Base-by-base conservation (phyloP, 306 rosid genomes). In the Cicer chorassanicum region DNA sequence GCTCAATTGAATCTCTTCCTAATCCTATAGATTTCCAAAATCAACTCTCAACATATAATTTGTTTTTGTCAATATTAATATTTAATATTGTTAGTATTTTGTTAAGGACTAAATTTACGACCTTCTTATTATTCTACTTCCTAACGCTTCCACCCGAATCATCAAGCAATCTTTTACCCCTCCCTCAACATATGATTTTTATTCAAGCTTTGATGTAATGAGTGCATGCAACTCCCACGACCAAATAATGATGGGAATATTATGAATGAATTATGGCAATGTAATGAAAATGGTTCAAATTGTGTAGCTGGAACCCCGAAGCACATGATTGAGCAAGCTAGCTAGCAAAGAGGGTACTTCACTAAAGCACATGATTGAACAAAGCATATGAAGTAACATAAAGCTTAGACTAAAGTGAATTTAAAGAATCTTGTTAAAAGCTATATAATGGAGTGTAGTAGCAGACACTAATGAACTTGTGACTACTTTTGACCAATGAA, bases 401-500 rank as follows among this genome's bases (percentile, higher is more conserved):
- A 93, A 91, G 97, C 87, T 83, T 87, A 79, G 88, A 85, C 82
- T 87, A 88, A 92, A 90, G 94, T 83, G 86, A 75, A 65, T 72
- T 82, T 80, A 83, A 86, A 90, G 95, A 93, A 89, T 89, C 89
- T 86, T 86, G 89, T 80, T 85, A 89, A 93, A 93, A 93, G 95
- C 91, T 82, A 90, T 83, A 72, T 77, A 85, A 89, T 90, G 96
- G 95, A 90, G 95, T 85, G 91, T 93, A 90, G 98, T 89, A 90
- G 93, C 92, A 89, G 86, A 85, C 91, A 93, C 86, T 87, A 86
- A 92, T 89, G 78, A 89, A 85, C 65, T 84, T 77, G 83, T 83
- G 81, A 42, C 62, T 72, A 81, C 97, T 91, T 93, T 93, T 90
- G 89, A 85, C 95, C 90, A 82, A 76, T 65, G 66, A 40, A 62